Evolutionary conservation across 805 yeast species (phyloP), one percentile per base, ranked within the genome.

Genomic region (Wickerhamomyces queroliae): DNA sequence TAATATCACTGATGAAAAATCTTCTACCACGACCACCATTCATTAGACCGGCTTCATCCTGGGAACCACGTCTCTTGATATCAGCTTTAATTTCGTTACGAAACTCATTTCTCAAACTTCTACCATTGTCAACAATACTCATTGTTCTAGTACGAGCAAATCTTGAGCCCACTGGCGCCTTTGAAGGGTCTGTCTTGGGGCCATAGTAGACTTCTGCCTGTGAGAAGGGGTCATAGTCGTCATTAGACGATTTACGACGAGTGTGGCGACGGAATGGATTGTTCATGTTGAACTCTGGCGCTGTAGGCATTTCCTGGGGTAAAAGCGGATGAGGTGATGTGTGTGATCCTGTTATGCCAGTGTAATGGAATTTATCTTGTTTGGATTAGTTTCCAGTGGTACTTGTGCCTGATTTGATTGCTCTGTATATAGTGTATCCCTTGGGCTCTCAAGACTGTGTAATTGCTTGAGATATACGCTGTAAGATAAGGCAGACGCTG

Each of bases 1-100:
- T 83, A 20, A 90, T 85, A 57, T 88, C 83, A 47, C 75, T 70
- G 43, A 89, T 84, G 54, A 82, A 78, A 55, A 84, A 86, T 29
- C 52, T 56, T 41, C 67, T 56, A 19, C 61, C 65, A 18, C 70
- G 65, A 37, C 58, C 52, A 31, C 64, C 63, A 7, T 59, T 50
- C 9, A 39, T 35, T 33, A 59, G 34, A 12, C 59, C 62, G 0
- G 72, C 58, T 37, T 70, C 77, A 53, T 77, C 83, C 33, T 71
- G 72, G 3, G 81, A 74, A 1, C 72, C 77, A 46, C 83, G 63
- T 56, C 83, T 68, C 44, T 58, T 62, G 35, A 66, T 47, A 1
- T 58, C 51, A 17, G 55, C 40, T 25, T 41, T 45, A 28, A 53
- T 39, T 39, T 53, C 57, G 21, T 43, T 41, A 20, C 47, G 39